phyloP scores from a whole-genome alignment of 2,329 filamentous ascomycete species.

The Alternaria viburni region DNA sequence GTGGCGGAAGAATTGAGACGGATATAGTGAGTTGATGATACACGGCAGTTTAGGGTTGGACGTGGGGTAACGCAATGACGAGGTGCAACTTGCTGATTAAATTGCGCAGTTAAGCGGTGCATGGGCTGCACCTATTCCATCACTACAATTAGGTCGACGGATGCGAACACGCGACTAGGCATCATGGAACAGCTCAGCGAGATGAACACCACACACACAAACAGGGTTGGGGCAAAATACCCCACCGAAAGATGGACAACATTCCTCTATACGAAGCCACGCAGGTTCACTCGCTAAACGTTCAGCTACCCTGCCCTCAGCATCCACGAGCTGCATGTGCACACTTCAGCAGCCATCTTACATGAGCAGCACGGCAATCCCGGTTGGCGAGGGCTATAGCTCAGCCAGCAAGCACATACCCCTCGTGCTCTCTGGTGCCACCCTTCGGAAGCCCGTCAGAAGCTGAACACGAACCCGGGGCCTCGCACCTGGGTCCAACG shows the following conservation, averaged over 20 bases:
- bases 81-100: conserved; percentile 10
- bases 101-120: conserved; percentile 4
- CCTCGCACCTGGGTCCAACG: conserved; percentile 23
- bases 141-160: neutral
- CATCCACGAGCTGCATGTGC: conserved; percentile 7
- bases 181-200: neutral
- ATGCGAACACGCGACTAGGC: neutral
- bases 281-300: conserved; percentile 7
- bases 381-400: conserved; percentile 3
- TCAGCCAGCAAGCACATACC: conserved; percentile 7
- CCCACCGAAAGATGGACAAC: neutral
- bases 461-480: conserved; percentile 21
- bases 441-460: conserved; percentile 5
- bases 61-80: conserved; percentile 4
- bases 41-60: conserved; percentile 13
- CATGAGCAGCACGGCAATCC: conserved; percentile 9
- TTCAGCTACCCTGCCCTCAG: conserved; percentile 2
- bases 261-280: neutral
- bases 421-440: conserved; percentile 7
- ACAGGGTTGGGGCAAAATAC: neutral
- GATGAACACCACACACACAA: neutral
- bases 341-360: neutral
- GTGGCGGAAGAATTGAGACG: conserved; percentile 12
- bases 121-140: neutral
- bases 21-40: conserved; percentile 12